These are phyloP conservation scores for Zangia roseola DNA, from an alignment of 768 basidiomycete genomes.

Conservation along the genomic window DNA sequence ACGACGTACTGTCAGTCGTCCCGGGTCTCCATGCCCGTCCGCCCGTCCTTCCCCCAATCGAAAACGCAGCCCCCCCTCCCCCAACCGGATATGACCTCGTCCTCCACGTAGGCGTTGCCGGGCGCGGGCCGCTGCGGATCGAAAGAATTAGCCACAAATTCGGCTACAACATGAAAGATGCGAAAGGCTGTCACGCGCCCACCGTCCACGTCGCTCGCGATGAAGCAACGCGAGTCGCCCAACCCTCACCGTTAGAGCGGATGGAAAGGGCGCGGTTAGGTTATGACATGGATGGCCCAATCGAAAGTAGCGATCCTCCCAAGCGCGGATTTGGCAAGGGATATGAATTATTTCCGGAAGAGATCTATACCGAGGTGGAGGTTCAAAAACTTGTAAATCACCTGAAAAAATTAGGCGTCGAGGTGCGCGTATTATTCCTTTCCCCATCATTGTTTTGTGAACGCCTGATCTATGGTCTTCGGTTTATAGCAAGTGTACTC, in stretches of 20 bases:
- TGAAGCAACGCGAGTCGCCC: constrained; percentile 17
- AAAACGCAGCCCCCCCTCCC: constrained; percentile 39
- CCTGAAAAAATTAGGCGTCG: constrained; percentile 31
- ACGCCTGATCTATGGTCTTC: constrained; percentile 5
- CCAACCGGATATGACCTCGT: constrained; percentile 63
- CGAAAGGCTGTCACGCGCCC: constrained; percentile 55
- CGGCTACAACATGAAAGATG: constrained; percentile 70
- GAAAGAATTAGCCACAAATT: constrained; percentile 66
- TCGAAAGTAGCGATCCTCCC: constrained; percentile 29
- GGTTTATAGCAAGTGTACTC: constrained; percentile 58
- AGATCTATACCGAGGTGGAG: constrained; percentile 36
- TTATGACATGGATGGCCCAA: constrained; percentile 25
- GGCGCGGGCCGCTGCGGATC: constrained; percentile 60
- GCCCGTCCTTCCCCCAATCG: constrained; percentile 44
- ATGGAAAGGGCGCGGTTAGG: constrained; percentile 31
- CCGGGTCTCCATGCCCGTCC: constrained; percentile 63
- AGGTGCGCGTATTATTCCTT: constrained; percentile 25
- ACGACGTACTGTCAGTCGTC: constrained; percentile 50
- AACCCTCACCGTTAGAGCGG: constrained; percentile 26
- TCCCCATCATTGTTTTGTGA: not conserved
- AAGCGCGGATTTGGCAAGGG: constrained; percentile 37
- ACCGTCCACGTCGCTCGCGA: constrained; percentile 31
- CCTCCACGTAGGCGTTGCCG: constrained; percentile 68
- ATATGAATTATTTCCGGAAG: constrained; percentile 36
- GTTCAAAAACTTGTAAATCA: constrained; percentile 37